These are phyloP conservation scores for Rhytidiadelphus loreus DNA, from an alignment of 225 moss, liverwort and hornwort species.

Conservation along the genomic window DNA sequence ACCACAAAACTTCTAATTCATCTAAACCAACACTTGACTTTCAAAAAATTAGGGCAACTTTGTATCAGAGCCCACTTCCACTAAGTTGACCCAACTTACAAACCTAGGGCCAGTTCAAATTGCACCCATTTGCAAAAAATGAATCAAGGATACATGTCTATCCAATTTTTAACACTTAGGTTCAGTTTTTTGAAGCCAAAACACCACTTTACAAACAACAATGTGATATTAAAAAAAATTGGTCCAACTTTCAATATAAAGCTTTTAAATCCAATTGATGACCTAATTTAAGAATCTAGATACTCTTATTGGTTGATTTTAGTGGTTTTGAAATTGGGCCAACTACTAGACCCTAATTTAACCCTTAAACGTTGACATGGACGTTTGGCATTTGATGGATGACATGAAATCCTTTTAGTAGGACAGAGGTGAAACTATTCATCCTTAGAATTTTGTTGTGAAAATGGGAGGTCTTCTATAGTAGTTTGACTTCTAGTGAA, in stretches of 20 bases:
- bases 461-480: too few relatives aligned
- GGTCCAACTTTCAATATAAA: neutral
- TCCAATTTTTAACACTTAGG: accelerated
- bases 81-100: neutral
- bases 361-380: too few relatives aligned
- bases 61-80: too few relatives aligned
- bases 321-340: neutral
- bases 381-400: too few relatives aligned
- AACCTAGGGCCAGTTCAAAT: neutral
- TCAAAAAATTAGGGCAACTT: accelerated
- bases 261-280: neutral
- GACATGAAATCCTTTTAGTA: too few relatives aligned
- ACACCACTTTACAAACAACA: accelerated
- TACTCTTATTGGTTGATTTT: accelerated
- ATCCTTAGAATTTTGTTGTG: too few relatives aligned
- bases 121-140: accelerated
- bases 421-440: too few relatives aligned
- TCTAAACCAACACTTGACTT: neutral
- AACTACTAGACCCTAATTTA: accelerated
- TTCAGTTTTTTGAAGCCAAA: neutral
- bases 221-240: neutral
- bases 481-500: too few relatives aligned
- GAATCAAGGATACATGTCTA: accelerated
- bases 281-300: neutral
- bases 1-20: neutral